A percentile compares a stretch with the other conserved stretches of the same genome.
Conservation (phyloP, 768 basidiomycete species). For the Russula sp. region DNA sequence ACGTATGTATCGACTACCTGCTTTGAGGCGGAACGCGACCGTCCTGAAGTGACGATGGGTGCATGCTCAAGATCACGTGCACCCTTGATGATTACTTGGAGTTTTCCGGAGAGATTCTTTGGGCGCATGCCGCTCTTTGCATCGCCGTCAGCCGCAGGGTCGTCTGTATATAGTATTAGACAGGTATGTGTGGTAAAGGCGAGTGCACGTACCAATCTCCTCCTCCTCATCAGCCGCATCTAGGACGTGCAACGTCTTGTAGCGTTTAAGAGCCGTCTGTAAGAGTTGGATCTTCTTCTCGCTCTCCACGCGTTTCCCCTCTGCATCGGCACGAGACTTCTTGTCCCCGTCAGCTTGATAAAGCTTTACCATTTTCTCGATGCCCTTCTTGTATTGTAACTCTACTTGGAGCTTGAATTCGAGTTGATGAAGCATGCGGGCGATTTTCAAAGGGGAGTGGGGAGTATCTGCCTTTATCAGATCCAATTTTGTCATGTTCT, state of each 20-base stretch:
- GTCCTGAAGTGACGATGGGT: conserved; percentile 58
- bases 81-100: conserved; percentile 82
- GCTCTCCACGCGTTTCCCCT: conserved; percentile 90
- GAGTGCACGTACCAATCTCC: conserved; percentile 53
- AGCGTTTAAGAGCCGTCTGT: conserved; percentile 87
- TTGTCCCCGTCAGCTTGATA: conserved; percentile 98
- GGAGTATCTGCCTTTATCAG: conserved; percentile 97
- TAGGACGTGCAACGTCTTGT: conserved; percentile 92
- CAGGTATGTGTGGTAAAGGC: not conserved
- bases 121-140: conserved; percentile 88
- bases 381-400: conserved; percentile 95
- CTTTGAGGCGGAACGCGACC: conserved; percentile 76
- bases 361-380: conserved; percentile 98
- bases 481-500: conserved; percentile 83
- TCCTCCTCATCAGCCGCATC: conserved; percentile 84
- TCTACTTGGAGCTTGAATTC: conserved; percentile 99
- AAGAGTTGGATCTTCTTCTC: conserved; percentile 95
- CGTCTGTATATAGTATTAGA: conserved; percentile 22
- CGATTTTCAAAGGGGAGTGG: conserved; percentile 93
- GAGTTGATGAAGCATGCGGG: conserved; percentile 95
- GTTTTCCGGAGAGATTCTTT: conserved; percentile 92
- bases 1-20: conserved; percentile 80
- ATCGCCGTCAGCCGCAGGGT: conserved; percentile 54
- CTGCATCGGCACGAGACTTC: conserved; percentile 89
- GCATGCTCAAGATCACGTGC: conserved; percentile 96